Evolutionary conservation across 805 yeast species (phyloP).

Genomic region (Cyberlindnera mycetangii): DNA sequence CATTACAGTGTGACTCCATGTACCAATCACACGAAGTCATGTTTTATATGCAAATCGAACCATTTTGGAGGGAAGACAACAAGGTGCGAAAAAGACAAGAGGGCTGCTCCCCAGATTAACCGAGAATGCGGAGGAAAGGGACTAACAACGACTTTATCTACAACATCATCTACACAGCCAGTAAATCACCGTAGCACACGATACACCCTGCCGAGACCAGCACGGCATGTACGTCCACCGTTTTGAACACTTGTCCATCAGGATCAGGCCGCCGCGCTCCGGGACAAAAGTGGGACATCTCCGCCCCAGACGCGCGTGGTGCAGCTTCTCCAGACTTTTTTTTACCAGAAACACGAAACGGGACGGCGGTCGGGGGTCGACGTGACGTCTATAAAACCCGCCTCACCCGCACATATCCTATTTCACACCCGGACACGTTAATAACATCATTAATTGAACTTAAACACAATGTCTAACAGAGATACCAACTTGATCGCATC

Average conservation of each 20-base stretch:
- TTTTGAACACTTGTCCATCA: background rate
- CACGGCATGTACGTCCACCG: background rate
- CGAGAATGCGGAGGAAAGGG: background rate
- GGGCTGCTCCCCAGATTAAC: background rate
- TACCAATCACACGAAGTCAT: no score
- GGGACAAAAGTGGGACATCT: conserved; percentile 9
- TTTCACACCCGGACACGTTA: background rate
- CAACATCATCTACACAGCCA: no score
- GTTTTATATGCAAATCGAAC: no score
- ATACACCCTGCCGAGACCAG: background rate
- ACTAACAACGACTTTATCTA: no score
- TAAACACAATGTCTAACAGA: conserved; percentile 28
- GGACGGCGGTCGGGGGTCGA: conserved; percentile 3
- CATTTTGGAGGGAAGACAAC: background rate
- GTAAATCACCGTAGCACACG: no score
- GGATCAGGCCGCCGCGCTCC: background rate
- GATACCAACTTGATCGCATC: conserved; percentile 48
- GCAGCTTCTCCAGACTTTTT: conserved; percentile 17
- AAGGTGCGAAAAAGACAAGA: background rate
- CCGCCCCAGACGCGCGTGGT: conserved; percentile 14
- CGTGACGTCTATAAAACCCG: conserved; percentile 10
- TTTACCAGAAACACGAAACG: conserved; percentile 2
- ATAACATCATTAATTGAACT: no score
- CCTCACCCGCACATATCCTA: background rate
- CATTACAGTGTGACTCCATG: no score